These are phyloP conservation scores for Cenchrus americanus DNA, from an alignment of 176 grass and related monocot species.

Conservation along the genomic window DNA sequence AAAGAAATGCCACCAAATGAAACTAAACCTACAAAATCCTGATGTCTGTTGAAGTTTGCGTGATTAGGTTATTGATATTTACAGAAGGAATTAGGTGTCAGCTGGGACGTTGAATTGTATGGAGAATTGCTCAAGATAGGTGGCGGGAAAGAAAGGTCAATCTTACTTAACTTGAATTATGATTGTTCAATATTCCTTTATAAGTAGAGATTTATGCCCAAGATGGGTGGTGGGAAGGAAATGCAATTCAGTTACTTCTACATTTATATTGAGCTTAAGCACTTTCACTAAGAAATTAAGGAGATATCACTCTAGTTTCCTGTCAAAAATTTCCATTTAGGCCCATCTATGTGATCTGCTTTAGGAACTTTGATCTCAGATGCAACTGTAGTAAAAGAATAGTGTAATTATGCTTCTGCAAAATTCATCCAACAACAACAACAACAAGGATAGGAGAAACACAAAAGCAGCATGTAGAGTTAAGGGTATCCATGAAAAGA, in stretches of 20 bases:
- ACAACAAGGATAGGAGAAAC: no score
- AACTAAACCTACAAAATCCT: neutral
- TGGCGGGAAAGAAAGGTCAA: slow-evolving; percentile 94
- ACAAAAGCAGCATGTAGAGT: no score
- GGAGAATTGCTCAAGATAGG: slow-evolving; percentile 96
- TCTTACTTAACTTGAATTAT: slow-evolving; percentile 3
- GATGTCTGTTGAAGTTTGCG: neutral
- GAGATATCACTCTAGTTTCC: neutral
- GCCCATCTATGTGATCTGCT: neutral
- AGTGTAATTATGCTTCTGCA: neutral
- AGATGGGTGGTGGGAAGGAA: neutral
- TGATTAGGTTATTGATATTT: slow-evolving; percentile 32
- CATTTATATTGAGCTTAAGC: neutral
- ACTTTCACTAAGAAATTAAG: neutral
- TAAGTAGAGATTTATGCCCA: no score
- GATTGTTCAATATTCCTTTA: neutral
- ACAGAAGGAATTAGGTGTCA: slow-evolving; percentile 87
- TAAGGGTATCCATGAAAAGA: no score
- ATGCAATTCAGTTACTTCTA: neutral
- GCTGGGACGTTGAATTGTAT: slow-evolving; percentile 84
- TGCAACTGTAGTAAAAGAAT: neutral
- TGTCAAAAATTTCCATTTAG: neutral
- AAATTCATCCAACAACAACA: no score
- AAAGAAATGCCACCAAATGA: neutral
- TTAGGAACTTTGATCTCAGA: neutral